Percentiles rank a stretch among this genome's conserved stretches.
These are phyloP conservation scores for Brasenia schreberi DNA, from an alignment of 164 flowering plant genomes.

Conservation along the genomic window DNA sequence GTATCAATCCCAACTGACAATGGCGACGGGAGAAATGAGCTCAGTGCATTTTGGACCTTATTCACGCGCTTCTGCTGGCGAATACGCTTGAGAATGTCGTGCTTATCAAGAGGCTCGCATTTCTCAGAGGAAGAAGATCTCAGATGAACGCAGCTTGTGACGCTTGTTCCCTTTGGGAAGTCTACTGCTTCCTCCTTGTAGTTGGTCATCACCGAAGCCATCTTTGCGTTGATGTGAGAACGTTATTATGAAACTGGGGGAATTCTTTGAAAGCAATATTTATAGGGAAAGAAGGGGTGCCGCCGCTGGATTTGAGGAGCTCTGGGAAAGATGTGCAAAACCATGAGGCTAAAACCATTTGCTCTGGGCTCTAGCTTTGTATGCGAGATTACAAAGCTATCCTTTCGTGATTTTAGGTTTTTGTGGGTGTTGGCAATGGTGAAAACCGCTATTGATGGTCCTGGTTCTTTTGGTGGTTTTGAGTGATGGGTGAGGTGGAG, in stretches of 20 bases:
- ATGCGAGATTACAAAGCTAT: background rate
- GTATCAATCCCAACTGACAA: background rate
- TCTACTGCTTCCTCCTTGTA: background rate
- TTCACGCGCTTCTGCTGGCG: slow-evolving; percentile 36
- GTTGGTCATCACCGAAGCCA: background rate
- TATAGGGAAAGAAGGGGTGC: background rate
- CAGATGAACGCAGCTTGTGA: slow-evolving; percentile 33
- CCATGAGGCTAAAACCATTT: background rate
- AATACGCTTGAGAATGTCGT: slow-evolving; percentile 45
- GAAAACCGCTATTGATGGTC: background rate
- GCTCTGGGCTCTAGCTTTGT: background rate
- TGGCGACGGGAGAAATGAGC: slow-evolving; percentile 7
- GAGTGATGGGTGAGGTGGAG: background rate
- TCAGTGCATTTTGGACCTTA: slow-evolving; percentile 19
- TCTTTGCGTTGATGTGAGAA: background rate
- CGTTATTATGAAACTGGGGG: background rate
- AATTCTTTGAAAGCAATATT: no score
- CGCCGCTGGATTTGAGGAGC: background rate
- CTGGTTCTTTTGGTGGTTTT: background rate
- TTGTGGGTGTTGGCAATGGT: background rate
- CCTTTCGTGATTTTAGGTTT: background rate
- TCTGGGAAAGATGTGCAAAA: background rate
- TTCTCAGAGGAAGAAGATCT: slow-evolving; percentile 20
- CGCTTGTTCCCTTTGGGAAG: background rate
- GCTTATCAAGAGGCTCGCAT: slow-evolving; percentile 25